A percentile compares a stretch with the other conserved stretches of the same genome.
Evolutionary conservation across 179 eudicot genomes (phyloP).

Genomic region (Beta corolliflora): DNA sequence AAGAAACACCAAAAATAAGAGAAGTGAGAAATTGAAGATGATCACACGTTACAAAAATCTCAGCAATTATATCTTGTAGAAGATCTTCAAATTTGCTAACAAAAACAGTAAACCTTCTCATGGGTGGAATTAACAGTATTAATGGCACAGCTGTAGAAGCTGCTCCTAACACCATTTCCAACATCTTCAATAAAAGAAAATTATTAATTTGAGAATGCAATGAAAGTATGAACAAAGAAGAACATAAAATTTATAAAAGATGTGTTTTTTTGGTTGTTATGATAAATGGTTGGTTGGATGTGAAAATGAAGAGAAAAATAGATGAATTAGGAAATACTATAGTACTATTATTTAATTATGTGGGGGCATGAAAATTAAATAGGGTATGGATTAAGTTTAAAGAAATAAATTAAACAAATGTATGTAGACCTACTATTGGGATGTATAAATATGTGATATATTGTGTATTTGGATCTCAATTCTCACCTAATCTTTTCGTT

Average conservation of each 20-base stretch:
- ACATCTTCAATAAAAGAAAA: slow-evolving; percentile 4
- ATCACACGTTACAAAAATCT: slow-evolving; percentile 2
- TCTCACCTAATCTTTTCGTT: background rate
- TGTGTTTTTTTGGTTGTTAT: no score
- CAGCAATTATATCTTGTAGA: slow-evolving; percentile 26
- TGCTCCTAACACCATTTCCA: slow-evolving; percentile 26
- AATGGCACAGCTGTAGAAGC: slow-evolving; percentile 29
- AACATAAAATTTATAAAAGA: background rate
- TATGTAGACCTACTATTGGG: slow-evolving; percentile 1
- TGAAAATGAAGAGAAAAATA: background rate
- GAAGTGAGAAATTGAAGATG: slow-evolving; percentile 9
- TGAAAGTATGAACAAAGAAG: background rate
- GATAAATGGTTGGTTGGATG: background rate
- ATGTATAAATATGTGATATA: background rate
- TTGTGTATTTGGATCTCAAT: background rate
- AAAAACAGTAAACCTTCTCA: slow-evolving; percentile 27
- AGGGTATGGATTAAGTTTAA: background rate
- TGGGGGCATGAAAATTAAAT: background rate
- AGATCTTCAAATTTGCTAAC: slow-evolving; percentile 29
- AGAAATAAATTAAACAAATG: background rate
- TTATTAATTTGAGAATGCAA: background rate
- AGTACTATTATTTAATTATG: no score
- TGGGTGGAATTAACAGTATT: slow-evolving; percentile 25
- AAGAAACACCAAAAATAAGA: slow-evolving; percentile 11
- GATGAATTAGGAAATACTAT: no score